These are phyloP conservation scores for Hymenochaete sp. DNA, from an alignment of 1,284 basidiomycete species.

Conservation along the genomic window DNA sequence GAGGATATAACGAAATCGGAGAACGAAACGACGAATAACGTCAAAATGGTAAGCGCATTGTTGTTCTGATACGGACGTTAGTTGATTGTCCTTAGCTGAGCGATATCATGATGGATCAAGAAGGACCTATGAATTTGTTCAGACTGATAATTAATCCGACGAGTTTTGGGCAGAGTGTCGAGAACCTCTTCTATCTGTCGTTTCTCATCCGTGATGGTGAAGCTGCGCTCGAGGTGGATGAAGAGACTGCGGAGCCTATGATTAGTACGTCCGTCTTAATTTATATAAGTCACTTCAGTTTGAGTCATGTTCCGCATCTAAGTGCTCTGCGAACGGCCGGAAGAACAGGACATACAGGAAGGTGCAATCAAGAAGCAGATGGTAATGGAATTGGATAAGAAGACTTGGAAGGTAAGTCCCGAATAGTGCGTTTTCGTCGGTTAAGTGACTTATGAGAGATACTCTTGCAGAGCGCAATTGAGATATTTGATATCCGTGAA, in stretches of 20 bases:
- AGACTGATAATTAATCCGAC: slow-evolving; percentile 78
- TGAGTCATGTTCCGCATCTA: background rate
- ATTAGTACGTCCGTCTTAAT: slow-evolving; percentile 48
- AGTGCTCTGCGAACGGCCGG: slow-evolving; percentile 39
- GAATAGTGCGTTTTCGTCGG: background rate
- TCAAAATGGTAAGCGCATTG: slow-evolving; percentile 42
- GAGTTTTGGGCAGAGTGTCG: slow-evolving; percentile 85
- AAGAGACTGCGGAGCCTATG: slow-evolving; percentile 56
- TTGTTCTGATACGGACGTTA: background rate
- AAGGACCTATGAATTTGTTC: slow-evolving; percentile 65
- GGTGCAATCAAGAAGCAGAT: slow-evolving; percentile 72
- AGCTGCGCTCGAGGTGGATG: slow-evolving; percentile 57
- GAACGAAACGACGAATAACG: slow-evolving; percentile 79
- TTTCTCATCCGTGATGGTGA: slow-evolving; percentile 83
- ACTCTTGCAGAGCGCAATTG: slow-evolving; percentile 60
- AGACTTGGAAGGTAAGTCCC: slow-evolving; percentile 61
- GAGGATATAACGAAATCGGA: slow-evolving; percentile 68
- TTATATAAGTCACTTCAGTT: background rate
- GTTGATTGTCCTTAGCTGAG: slow-evolving; percentile 41
- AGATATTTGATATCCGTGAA: slow-evolving; percentile 68
- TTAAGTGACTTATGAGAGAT: background rate
- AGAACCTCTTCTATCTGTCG: slow-evolving; percentile 89
- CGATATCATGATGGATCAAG: slow-evolving; percentile 39
- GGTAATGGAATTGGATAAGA: slow-evolving; percentile 80
- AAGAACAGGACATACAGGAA: slow-evolving; percentile 50